Percentiles rank a stretch among this genome's conserved stretches.
Evolutionary conservation across 2,329 filamentous ascomycete genomes (phyloP).

Genomic region (Cladorrhinum sp.): DNA sequence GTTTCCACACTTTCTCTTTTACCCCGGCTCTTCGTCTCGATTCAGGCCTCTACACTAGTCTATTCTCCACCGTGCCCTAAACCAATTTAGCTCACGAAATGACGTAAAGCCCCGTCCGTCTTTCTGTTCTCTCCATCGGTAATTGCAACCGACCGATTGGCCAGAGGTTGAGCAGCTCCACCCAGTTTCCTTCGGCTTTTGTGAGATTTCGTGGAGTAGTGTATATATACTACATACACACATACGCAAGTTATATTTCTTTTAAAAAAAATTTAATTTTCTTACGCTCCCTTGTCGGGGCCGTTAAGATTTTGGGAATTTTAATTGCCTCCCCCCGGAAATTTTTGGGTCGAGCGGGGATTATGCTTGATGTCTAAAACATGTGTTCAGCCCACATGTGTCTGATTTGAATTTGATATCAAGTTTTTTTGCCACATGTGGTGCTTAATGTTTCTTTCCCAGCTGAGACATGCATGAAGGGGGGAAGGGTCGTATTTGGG

Average conservation of each 20-base stretch:
- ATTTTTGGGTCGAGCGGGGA: neutral
- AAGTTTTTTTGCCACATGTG: neutral
- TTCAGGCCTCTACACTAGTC: neutral
- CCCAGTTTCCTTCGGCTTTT: neutral
- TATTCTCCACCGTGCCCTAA: neutral
- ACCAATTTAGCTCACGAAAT: neutral
- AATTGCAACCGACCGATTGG: neutral
- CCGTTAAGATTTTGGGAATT: too few relatives aligned
- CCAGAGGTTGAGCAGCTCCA: neutral
- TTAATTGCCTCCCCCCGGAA: too few relatives aligned
- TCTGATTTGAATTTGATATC: neutral
- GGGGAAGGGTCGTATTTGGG: too few relatives aligned
- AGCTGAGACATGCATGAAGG: too few relatives aligned
- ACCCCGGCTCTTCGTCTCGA: too few relatives aligned
- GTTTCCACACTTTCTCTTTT: too few relatives aligned
- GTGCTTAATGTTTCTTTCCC: too few relatives aligned
- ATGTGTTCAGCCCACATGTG: neutral
- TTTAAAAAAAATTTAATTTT: too few relatives aligned
- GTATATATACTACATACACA: too few relatives aligned
- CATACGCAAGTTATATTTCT: too few relatives aligned
- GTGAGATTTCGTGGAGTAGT: neutral
- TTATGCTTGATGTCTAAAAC: neutral
- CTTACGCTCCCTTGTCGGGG: too few relatives aligned
- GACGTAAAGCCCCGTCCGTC: slow-evolving; percentile 1
- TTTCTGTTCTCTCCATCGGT: too few relatives aligned